Base-by-base conservation (phyloP, 768 basidiomycete species). In the Psilocybe cyanescens region DNA sequence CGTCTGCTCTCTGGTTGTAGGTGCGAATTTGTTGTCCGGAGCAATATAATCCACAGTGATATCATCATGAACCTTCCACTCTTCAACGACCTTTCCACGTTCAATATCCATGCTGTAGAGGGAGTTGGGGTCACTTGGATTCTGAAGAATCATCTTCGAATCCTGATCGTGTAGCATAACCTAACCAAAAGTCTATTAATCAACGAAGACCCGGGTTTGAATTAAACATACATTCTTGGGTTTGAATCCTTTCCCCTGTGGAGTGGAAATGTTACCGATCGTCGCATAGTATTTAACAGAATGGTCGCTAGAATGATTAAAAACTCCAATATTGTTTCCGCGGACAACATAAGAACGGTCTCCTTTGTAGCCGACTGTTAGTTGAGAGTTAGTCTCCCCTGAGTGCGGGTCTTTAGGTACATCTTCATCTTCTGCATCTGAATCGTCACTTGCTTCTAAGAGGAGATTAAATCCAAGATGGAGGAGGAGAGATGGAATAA, bases 91-190 rank as follows among this genome's bases (percentile, higher is more conserved):
- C 76, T 97, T 97, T 46, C 94, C 97, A 28, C 88, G 88, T 74
- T 97, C 91, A 63, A 99, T 85, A 76, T 99, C 97, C 84, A 99
- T 87, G 65, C 82, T 87, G 77, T 87, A 97, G 46, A 99, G 78
- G 0, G 95, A 89, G 68, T 94, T 86, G 3, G 90, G 88, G 41
- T 94, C 86, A 41, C 76, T 72, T 3, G 94, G 88, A 71, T 97
- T 91, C 86, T 93, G 92, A 58, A 99, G 72, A 57, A 99, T 78
- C 95, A 99, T 95, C 77, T 94, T 94, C 47, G 87, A 85, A 74
- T 99, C 97, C 86, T 95, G 94, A 65, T 97, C 92, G 71, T 98
- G 96, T 35, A 98, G 77, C 96, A 98, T 97, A 67, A 97, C 87
- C 95, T 97, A 33, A 14, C n/a, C 3, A 49, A 50, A 24, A 19